These are phyloP conservation scores for Pseudogymnoascus sp. DNA, from an alignment of 2,329 filamentous ascomycete genomes.

Conservation along the genomic window DNA sequence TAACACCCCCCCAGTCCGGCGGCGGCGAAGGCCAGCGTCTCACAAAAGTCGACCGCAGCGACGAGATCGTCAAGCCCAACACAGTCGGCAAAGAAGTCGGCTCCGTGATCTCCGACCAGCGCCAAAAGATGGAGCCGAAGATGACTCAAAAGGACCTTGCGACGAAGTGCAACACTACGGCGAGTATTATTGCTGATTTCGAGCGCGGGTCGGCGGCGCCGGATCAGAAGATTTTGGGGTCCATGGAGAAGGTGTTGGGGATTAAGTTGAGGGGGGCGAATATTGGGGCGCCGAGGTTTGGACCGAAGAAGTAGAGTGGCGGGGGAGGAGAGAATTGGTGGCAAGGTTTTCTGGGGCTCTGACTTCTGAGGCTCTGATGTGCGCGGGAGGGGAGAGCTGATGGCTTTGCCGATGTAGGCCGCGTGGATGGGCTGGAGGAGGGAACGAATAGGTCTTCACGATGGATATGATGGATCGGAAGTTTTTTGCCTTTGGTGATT, in stretches of 20 bases:
- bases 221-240: conserved; percentile 73
- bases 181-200: conserved; percentile 72
- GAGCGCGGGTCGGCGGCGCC: conserved; percentile 73
- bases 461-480: background rate
- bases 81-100: conserved; percentile 77
- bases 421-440: background rate
- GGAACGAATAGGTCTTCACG: background rate
- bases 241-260: conserved; percentile 80
- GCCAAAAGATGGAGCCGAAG: conserved; percentile 79
- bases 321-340: background rate
- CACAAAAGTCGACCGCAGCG: conserved; percentile 94
- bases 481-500: conserved; percentile 4
- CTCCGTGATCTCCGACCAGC: conserved; percentile 72
- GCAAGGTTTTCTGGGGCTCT: background rate
- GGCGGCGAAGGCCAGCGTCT: conserved; percentile 79
- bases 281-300: conserved; percentile 78
- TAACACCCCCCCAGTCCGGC: conserved; percentile 45
- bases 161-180: conserved; percentile 83
- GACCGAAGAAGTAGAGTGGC: conserved; percentile 53
- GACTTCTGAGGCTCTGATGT: background rate
- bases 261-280: conserved; percentile 80
- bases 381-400: background rate
- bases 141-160: conserved; percentile 91
- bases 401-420: background rate
- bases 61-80: conserved; percentile 97